Evolutionary conservation across 2,329 filamentous ascomycete species (phyloP).

Genomic region (Ophiostoma australiae): DNA sequence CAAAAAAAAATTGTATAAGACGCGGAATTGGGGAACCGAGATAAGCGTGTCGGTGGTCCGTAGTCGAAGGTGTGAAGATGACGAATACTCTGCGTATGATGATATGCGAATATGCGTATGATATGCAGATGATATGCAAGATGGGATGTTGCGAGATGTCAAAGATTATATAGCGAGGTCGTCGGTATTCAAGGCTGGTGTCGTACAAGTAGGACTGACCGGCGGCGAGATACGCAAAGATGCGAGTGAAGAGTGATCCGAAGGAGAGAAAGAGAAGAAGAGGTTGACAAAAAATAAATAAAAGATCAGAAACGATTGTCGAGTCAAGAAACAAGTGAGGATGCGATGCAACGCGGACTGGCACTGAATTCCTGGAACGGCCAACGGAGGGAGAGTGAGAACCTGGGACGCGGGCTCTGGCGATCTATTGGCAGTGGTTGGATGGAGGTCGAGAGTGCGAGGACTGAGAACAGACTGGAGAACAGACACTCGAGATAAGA

Average conservation of each 20-base stretch:
- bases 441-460: background rate
- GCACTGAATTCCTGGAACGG: background rate
- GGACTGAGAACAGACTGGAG: background rate
- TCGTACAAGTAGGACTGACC: slow-evolving; percentile 1
- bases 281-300: background rate
- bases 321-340: background rate
- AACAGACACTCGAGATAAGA: slow-evolving; percentile 5
- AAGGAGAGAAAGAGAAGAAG: too few species aligned
- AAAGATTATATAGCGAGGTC: background rate
- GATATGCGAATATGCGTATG: background rate
- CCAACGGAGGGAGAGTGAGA: background rate
- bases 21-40: background rate
- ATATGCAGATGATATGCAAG: background rate
- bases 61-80: slow-evolving; percentile 1
- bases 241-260: background rate
- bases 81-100: background rate
- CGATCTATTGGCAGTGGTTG: background rate
- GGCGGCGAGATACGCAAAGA: background rate
- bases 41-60: slow-evolving; percentile 12
- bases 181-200: background rate
- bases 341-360: background rate
- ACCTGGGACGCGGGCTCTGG: slow-evolving; percentile 7
- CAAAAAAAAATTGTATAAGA: background rate
- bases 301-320: background rate
- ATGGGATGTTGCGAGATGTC: background rate